Evolutionary conservation across 768 basidiomycete genomes (phyloP), one percentile per base, ranked within the genome.

Genomic region (Austroboletus festivus): DNA sequence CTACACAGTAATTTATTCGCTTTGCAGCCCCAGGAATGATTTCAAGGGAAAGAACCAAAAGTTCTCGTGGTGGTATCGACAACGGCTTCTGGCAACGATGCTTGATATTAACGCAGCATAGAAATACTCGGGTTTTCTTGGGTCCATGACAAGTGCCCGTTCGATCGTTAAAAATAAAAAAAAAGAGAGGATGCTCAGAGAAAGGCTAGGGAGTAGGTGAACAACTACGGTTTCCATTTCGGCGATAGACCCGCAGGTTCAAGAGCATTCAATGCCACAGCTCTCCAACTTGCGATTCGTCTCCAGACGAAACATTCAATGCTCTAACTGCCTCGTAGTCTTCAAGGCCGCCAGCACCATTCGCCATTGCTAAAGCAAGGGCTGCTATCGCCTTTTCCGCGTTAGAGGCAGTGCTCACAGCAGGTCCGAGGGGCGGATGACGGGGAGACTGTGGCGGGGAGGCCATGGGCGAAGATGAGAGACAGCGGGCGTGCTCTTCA

Each of bases 311-410:
- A 47, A 45, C 46, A 39, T 79, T 68, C 35, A 72, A 55, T 26
- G 68, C 65, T 47, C 70, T 72, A 30, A 80, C 67, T 2, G 76
- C 73, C 45, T 70, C 68, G 47, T 83, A 84, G 57, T 85, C 82
- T 44, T 73, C 73, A 33, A 85, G 60, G 22, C 80, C 74, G 5
- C 78, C 81, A 10, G 82, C 82, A 35, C 82, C 83, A 51, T 77
- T 83, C 12, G 83, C 82, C 68, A 85, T 73, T 16, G 80, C 81
- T 3, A 85, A 64, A 26, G 71, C 72, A 24, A 84, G 71, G 16
- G 79, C 80, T 16, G 81, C 81, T 42, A 84, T 71, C 15, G 78
- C 79, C 57, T 81, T 83, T 54, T 84, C 82, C 18, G 79, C 68
- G 30, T 70, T 72, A 38, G 79, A 74, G 11, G 79, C 63, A 18